These are phyloP conservation scores for Fraxinus velutina DNA, from an alignment of 305 asterid species.

Conservation along the genomic window DNA sequence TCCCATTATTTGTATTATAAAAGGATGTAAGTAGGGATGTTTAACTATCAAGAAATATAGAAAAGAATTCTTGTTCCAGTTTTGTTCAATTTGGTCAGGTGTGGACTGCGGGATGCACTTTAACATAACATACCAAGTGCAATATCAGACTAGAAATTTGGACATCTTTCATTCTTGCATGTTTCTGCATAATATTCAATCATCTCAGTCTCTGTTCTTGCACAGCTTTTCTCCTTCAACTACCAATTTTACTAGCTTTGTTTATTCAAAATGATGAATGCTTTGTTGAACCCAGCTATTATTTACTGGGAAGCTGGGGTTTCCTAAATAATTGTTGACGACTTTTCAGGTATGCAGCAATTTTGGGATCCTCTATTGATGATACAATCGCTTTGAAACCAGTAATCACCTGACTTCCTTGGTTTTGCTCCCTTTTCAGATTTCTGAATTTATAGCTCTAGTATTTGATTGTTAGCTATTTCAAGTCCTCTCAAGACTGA, in stretches of 20 bases:
- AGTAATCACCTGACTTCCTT: constrained; percentile 41
- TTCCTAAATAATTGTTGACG: constrained; percentile 19
- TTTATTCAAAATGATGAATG: constrained; percentile 1
- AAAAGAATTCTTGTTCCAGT: too few relatives aligned
- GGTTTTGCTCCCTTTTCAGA: background rate
- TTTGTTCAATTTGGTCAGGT: background rate
- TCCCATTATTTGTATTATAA: too few relatives aligned
- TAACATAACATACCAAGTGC: background rate
- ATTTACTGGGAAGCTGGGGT: constrained; percentile 14
- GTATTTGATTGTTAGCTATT: background rate
- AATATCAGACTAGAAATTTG: background rate
- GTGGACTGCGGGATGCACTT: background rate
- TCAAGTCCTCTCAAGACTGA: constrained; percentile 9
- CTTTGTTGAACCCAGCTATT: constrained; percentile 16
- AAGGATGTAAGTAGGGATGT: too few relatives aligned
- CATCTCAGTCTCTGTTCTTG: constrained; percentile 1
- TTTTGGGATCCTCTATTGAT: constrained; percentile 78
- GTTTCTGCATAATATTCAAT: constrained; percentile 7
- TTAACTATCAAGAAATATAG: too few relatives aligned
- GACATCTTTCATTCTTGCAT: constrained; percentile 1
- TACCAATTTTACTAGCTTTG: background rate
- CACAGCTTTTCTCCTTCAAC: background rate
- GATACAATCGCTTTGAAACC: constrained; percentile 68
- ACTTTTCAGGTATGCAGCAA: constrained; percentile 81
- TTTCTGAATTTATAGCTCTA: constrained; percentile 1